These are phyloP conservation scores for Trichoderma sp. DNA, from an alignment of 2,329 filamentous ascomycete genomes.

Conservation along the genomic window DNA sequence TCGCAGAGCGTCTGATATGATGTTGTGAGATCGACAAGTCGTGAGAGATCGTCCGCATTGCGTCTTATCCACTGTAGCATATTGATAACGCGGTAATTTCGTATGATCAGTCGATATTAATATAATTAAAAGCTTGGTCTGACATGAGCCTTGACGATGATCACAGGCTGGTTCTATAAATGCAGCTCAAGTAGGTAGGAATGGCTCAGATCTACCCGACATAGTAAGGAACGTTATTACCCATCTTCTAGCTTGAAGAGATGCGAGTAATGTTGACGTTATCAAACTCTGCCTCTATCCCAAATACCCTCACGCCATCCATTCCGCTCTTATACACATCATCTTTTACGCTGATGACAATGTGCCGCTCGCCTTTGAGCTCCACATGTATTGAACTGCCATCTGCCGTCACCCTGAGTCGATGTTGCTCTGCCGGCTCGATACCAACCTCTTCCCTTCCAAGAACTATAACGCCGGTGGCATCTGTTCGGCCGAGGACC, in stretches of 20 bases:
- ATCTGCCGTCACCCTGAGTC: constrained; percentile 21
- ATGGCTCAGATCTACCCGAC: not conserved
- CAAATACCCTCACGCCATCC: constrained; percentile 24
- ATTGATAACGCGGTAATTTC: not conserved
- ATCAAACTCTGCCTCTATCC: constrained; percentile 25
- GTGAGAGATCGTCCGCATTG: not conserved
- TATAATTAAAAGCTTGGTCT: not conserved
- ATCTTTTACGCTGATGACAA: constrained; percentile 22
- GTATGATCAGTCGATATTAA: not conserved
- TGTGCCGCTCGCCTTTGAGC: constrained; percentile 18
- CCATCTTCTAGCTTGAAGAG: not conserved
- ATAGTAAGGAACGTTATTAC: not conserved
- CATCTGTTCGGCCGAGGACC: constrained; percentile 25
- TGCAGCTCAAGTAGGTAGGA: not conserved
- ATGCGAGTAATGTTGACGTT: constrained; percentile 23
- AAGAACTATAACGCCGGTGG: constrained; percentile 18
- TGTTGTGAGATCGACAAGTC: not conserved
- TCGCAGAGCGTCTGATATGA: not conserved
- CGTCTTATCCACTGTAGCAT: not conserved
- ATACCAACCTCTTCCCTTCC: constrained; percentile 16
- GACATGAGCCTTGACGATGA: not conserved
- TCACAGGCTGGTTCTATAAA: not conserved
- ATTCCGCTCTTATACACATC: constrained; percentile 20
- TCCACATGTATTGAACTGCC: constrained; percentile 20
- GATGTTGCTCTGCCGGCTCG: constrained; percentile 12